A percentile compares a stretch with the other conserved stretches of the same genome.
Conservation (phyloP, 192 early-diverging fungal species). For the Backusella macrospora region DNA sequence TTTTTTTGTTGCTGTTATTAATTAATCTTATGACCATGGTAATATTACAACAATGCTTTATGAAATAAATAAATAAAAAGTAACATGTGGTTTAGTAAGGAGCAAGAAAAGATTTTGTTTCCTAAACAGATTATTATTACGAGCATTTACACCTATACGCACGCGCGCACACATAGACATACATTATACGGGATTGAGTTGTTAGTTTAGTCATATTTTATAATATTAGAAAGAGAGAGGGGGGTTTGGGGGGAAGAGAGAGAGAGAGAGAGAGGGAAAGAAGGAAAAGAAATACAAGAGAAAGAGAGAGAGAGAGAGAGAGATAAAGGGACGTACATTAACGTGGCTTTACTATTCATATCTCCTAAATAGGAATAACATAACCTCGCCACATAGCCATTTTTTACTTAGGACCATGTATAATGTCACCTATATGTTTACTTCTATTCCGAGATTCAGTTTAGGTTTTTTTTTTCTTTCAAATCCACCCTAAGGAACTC, state of each 20-base stretch:
- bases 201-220: conserved; percentile 12
- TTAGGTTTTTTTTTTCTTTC: not conserved
- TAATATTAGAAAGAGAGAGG: conserved; percentile 1
- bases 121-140: no score
- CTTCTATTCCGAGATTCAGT: not conserved
- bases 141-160: no score
- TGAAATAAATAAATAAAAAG: no score
- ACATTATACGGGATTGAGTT: not conserved
- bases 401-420: not conserved
- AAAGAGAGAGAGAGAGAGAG: no score
- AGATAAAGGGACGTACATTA: not conserved
- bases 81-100: no score
- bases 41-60: no score
- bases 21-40: no score
- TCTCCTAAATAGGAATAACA: not conserved
- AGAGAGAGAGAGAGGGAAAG: no score
- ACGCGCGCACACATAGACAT: not conserved
- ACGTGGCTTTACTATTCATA: not conserved
- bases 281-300: no score
- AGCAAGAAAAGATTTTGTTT: not conserved
- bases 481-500: not conserved
- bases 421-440: not conserved
- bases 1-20: no score
- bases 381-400: not conserved
- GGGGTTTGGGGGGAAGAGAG: not conserved